These are phyloP conservation scores for Aristolochia californica DNA, from an alignment of 164 flowering plant genomes.

Conservation along the genomic window DNA sequence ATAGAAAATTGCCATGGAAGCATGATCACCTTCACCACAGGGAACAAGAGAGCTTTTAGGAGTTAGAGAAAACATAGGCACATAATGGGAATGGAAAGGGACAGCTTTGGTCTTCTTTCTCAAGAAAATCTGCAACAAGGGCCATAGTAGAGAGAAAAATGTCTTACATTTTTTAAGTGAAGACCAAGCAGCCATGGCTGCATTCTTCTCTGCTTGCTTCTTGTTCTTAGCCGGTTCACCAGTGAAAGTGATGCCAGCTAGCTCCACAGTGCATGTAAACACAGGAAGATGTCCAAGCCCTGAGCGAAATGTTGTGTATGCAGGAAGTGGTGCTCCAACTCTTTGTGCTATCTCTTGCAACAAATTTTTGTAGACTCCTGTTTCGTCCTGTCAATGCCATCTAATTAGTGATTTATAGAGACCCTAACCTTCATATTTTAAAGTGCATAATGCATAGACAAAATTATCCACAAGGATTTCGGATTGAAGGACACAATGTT, in stretches of 20 bases:
- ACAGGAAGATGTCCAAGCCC: conserved; percentile 93
- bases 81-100: too few species aligned
- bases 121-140: too few species aligned
- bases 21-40: too few species aligned
- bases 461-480: too few species aligned
- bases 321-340: conserved; percentile 90
- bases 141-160: background rate
- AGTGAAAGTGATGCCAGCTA: conserved; percentile 80
- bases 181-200: conserved; percentile 98
- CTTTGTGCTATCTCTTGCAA: conserved; percentile 95
- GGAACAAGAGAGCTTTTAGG: too few species aligned
- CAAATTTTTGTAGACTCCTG: conserved; percentile 96
- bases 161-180: conserved; percentile 77
- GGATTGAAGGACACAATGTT: too few species aligned
- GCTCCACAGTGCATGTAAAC: conserved; percentile 77
- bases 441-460: background rate
- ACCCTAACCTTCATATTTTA: too few species aligned
- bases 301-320: conserved; percentile 65
- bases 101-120: too few species aligned
- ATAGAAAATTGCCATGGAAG: too few species aligned
- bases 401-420: background rate
- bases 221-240: conserved; percentile 97
- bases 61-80: too few species aligned
- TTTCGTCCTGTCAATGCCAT: conserved; percentile 63
- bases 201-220: conserved; percentile 98